A percentile compares a stretch with the other conserved stretches of the same genome.
Evolutionary conservation across 2,329 filamentous ascomycete genomes (phyloP).

Genomic region (Aspergillus proliferans): DNA sequence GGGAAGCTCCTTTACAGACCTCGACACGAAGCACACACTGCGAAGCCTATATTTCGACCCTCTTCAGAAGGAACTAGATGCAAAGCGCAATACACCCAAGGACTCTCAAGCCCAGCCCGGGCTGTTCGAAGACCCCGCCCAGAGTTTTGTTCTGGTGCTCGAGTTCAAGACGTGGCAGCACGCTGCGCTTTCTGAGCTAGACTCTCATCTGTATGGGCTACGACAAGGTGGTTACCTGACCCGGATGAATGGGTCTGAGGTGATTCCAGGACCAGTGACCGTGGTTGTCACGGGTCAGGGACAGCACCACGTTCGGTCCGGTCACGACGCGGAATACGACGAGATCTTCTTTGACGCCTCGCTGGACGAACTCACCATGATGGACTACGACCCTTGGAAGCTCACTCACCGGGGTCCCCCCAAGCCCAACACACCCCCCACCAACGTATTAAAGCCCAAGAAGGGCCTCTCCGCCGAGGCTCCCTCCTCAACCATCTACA

Average conservation of each 20-base stretch:
- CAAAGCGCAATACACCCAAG: conserved; percentile 1
- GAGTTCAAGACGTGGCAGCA: conserved; percentile 14
- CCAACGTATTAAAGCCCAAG: not conserved
- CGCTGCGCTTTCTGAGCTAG: conserved; percentile 13
- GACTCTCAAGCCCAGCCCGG: not conserved
- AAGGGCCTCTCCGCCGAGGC: not conserved
- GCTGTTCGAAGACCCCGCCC: conserved; percentile 6
- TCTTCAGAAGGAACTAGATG: conserved; percentile 14
- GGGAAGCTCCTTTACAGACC: conserved; percentile 6
- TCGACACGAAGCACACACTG: conserved; percentile 12
- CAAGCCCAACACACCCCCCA: not conserved
- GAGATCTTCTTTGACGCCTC: conserved; percentile 11
- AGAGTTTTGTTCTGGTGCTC: conserved; percentile 19
- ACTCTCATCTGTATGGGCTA: conserved; percentile 14
- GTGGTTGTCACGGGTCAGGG: conserved; percentile 16
- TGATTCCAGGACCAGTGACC: conserved; percentile 18
- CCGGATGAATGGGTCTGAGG: conserved; percentile 13
- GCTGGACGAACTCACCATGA: conserved; percentile 5
- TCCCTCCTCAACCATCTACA: not conserved
- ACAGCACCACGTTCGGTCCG: not conserved
- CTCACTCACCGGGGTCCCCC: not conserved
- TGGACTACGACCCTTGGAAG: conserved; percentile 3
- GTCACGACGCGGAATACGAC: not conserved
- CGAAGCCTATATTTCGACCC: conserved; percentile 16
- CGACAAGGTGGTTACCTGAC: conserved; percentile 17